These are phyloP conservation scores for Meripilus lineatus DNA, from an alignment of 1,284 basidiomycete species.

Conservation along the genomic window DNA sequence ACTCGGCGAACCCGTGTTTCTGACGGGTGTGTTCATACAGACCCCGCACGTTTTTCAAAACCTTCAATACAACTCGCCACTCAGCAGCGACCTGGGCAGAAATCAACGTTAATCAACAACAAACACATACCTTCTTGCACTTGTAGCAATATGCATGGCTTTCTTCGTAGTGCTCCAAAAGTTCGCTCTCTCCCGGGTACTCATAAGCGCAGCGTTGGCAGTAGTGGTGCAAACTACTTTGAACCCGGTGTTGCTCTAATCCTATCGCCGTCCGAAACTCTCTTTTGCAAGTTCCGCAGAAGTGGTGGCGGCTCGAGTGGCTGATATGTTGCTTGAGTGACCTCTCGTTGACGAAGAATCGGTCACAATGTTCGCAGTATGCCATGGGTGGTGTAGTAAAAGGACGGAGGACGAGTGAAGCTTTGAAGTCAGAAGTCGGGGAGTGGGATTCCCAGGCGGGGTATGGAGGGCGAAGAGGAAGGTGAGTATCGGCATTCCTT, in stretches of 20 bases:
- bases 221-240: slow-evolving; percentile 34
- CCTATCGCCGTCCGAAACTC: slow-evolving; percentile 29
- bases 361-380: slow-evolving; percentile 31
- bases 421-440: too few species aligned
- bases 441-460: too few species aligned
- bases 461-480: too few species aligned
- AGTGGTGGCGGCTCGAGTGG: slow-evolving; percentile 24
- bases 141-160: slow-evolving; percentile 36
- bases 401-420: too few species aligned
- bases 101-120: too few species aligned
- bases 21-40: slow-evolving; percentile 45
- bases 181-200: slow-evolving; percentile 11
- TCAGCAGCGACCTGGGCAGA: too few species aligned
- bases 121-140: slow-evolving; percentile 28
- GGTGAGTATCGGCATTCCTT: too few species aligned
- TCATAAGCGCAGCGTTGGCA: slow-evolving; percentile 40
- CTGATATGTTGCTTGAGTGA: slow-evolving; percentile 25
- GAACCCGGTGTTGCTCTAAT: slow-evolving; percentile 36
- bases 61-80: slow-evolving; percentile 4
- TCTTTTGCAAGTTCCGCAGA: slow-evolving; percentile 29
- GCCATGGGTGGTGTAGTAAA: too few species aligned
- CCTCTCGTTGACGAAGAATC: slow-evolving; percentile 20
- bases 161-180: slow-evolving; percentile 15
- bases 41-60: slow-evolving; percentile 32
- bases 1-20: slow-evolving; percentile 43